A percentile compares a stretch with the other conserved stretches of the same genome.
phyloP scores from a whole-genome alignment of 1,284 basidiomycete species.

The Somion occarium region DNA sequence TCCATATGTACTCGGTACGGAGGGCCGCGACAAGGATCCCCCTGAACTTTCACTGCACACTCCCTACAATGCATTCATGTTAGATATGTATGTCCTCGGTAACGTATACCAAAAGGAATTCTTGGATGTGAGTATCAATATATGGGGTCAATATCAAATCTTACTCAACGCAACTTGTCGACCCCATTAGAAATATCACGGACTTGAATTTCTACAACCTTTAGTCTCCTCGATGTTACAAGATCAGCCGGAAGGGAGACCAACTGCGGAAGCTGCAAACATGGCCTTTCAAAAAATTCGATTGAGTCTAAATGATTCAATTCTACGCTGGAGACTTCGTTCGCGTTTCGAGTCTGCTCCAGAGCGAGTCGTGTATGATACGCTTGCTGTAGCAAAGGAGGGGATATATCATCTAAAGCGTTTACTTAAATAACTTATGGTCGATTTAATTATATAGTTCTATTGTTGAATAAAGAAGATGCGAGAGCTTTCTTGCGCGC shows the following conservation, averaged over 20 bases:
- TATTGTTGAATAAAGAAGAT: no score
- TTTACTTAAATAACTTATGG: not conserved
- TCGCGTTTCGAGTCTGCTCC: slow-evolving; percentile 2
- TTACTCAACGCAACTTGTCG: not conserved
- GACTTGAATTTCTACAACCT: slow-evolving; percentile 4
- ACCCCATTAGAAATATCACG: not conserved
- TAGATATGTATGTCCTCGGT: slow-evolving; percentile 9
- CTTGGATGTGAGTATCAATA: slow-evolving; percentile 3
- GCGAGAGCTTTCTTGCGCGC: no score
- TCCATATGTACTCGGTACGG: slow-evolving; percentile 10
- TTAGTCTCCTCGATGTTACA: not conserved
- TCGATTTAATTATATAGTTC: no score
- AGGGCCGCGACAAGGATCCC: slow-evolving; percentile 20
- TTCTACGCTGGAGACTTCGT: not conserved
- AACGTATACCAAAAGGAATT: slow-evolving; percentile 3
- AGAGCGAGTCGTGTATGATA: slow-evolving; percentile 11
- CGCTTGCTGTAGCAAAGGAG: slow-evolving; percentile 2
- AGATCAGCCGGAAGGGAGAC: slow-evolving; percentile 1
- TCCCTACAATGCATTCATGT: slow-evolving; percentile 7
- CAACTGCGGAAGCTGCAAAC: not conserved
- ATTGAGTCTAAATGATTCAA: not conserved
- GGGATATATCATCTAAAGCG: not conserved
- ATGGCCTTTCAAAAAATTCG: not conserved
- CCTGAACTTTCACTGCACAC: slow-evolving; percentile 22
- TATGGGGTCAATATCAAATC: not conserved